Percentiles rank a stretch among this genome's conserved stretches.
Conservation (phyloP, 1,139 yeast species). For the Magnusiomyces suaveolens region DNA sequence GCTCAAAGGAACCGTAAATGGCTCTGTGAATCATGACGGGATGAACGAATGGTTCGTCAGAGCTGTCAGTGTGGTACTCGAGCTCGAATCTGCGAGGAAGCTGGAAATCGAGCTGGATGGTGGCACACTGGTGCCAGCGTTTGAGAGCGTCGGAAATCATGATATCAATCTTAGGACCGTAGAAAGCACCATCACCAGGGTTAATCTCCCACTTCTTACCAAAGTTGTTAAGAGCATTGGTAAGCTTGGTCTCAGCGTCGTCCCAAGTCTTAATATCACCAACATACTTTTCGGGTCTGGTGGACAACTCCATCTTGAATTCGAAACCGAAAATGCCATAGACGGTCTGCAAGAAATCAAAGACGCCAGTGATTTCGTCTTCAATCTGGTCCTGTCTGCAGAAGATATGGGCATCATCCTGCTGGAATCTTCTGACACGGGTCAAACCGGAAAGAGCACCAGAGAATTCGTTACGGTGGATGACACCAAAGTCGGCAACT, state of each 20-base stretch:
- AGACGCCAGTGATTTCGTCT: constrained; percentile 65
- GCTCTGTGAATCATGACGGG: constrained; percentile 99
- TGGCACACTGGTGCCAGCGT: constrained; percentile 97
- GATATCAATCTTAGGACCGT: constrained; percentile 96
- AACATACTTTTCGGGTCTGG: constrained; percentile 87
- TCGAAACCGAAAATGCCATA: constrained; percentile 83
- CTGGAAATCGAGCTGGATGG: constrained; percentile 96
- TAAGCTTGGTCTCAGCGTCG: constrained; percentile 70
- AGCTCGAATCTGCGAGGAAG: constrained; percentile 84
- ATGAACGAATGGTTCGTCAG: constrained; percentile 35
- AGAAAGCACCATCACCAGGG: constrained; percentile 97
- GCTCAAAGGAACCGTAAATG: constrained; percentile 91
- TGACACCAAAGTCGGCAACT: constrained; percentile 90
- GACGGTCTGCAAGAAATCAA: constrained; percentile 67
- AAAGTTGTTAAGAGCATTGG: constrained; percentile 63
- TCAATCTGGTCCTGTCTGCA: constrained; percentile 85
- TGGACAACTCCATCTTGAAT: constrained; percentile 81
- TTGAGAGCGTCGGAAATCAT: constrained; percentile 83
- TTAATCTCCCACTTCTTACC: constrained; percentile 83
- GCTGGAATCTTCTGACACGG: constrained; percentile 95
- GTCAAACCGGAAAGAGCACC: constrained; percentile 88
- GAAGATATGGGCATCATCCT: constrained; percentile 97
- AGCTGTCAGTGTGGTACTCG: constrained; percentile 67
- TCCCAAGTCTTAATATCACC: constrained; percentile 87
- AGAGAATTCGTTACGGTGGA: constrained; percentile 91